A percentile compares a stretch with the other conserved stretches of the same genome.
These are phyloP conservation scores for Incumbomyces lentus DNA, from an alignment of 2,329 filamentous ascomycete species.

Conservation along the genomic window DNA sequence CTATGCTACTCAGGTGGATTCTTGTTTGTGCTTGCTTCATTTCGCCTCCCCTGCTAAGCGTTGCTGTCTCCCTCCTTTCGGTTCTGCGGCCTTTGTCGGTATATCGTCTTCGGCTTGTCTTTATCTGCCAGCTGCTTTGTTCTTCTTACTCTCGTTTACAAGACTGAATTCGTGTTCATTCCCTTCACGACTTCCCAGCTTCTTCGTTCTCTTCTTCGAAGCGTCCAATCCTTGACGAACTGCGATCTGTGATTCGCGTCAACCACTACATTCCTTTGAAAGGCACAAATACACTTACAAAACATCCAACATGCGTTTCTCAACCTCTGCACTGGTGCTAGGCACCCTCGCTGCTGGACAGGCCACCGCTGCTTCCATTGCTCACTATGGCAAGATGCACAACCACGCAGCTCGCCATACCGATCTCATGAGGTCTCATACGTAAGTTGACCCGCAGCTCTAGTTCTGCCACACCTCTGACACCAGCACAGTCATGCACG, in stretches of 20 bases:
- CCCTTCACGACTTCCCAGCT: conserved; percentile 36
- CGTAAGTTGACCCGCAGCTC: not conserved
- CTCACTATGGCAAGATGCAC: conserved; percentile 6
- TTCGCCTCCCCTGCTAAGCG: conserved; percentile 6
- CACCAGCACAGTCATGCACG: not conserved
- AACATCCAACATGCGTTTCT: conserved; percentile 17
- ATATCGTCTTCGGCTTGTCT: conserved; percentile 6
- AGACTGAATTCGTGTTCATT: conserved; percentile 48
- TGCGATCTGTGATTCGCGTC: conserved; percentile 8
- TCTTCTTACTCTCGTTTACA: conserved; percentile 38
- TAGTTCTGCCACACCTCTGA: no score
- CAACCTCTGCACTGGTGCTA: conserved; percentile 20
- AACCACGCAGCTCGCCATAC: conserved; percentile 6
- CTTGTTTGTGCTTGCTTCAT: conserved; percentile 7
- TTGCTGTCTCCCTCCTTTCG: conserved; percentile 6
- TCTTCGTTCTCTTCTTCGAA: conserved; percentile 2
- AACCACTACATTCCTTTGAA: conserved; percentile 5
- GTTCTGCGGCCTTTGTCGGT: conserved; percentile 2
- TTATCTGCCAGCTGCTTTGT: conserved; percentile 1
- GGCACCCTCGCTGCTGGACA: conserved; percentile 19
- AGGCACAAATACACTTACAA: conserved; percentile 6
- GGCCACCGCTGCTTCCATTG: conserved; percentile 16
- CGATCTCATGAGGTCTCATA: conserved; percentile 1
- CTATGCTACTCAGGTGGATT: conserved; percentile 4
- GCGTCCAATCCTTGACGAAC: conserved; percentile 4